phyloP scores from a whole-genome alignment of 768 basidiomycete species.

The Auricularia heimuer region DNA sequence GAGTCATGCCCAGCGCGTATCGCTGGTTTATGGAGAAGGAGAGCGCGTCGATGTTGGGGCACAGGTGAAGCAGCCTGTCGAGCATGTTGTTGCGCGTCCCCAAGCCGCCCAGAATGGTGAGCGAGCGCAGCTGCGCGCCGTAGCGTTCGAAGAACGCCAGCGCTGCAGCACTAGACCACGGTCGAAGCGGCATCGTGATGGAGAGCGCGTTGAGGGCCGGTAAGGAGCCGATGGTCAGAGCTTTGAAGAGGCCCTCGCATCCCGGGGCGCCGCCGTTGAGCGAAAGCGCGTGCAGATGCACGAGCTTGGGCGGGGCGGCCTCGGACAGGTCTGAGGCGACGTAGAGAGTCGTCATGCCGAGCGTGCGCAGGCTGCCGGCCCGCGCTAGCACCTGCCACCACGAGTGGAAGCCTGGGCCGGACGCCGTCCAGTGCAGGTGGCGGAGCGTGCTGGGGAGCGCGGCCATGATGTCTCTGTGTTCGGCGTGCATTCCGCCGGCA shows the following conservation, averaged over 20 bases:
- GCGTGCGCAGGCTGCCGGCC: not conserved
- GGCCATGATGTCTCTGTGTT: not conserved
- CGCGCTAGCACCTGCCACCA: not conserved
- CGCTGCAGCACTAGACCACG: not conserved
- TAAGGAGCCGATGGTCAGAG: not conserved
- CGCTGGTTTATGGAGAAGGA: not conserved
- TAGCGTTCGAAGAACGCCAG: not conserved
- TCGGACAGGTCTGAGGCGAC: not conserved
- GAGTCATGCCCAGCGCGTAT: not conserved
- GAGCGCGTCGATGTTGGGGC: not conserved
- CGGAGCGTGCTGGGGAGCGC: not conserved
- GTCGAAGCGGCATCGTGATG: not conserved
- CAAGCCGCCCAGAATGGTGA: not conserved
- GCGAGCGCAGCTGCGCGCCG: not conserved
- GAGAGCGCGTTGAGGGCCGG: not conserved
- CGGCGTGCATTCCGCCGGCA: not conserved
- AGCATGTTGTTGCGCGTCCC: not conserved
- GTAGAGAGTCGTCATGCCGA: not conserved
- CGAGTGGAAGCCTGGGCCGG: not conserved
- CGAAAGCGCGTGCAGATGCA: not conserved
- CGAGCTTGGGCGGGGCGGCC: not conserved
- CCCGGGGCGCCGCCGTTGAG: not conserved
- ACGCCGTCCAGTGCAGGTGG: not conserved
- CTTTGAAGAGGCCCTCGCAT: not conserved
- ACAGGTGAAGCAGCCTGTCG: not conserved